phyloP scores from a whole-genome alignment of 1,284 basidiomycete genomes.

The Tylopilus orsonianus region DNA sequence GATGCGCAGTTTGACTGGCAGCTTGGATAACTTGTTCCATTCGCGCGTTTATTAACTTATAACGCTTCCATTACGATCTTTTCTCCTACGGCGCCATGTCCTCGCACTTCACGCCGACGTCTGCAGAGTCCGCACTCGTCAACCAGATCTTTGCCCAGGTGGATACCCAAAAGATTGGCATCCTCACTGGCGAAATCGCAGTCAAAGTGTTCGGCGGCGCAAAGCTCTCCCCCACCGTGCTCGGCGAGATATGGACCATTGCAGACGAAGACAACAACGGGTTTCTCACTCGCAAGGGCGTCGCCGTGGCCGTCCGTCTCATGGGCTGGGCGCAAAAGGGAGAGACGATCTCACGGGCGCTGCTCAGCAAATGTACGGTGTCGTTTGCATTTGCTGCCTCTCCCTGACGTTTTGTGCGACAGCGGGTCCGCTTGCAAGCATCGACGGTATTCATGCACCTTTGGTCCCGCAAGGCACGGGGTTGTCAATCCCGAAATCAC shows the following conservation, averaged over 20 bases:
- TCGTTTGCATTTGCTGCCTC: slow-evolving; percentile 12
- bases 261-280: slow-evolving; percentile 94
- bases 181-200: slow-evolving; percentile 83
- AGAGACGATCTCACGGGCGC: slow-evolving; percentile 60
- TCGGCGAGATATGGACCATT: slow-evolving; percentile 93
- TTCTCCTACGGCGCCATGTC: slow-evolving; percentile 45
- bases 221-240: slow-evolving; percentile 70
- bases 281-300: slow-evolving; percentile 83
- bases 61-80: slow-evolving; percentile 14
- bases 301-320: slow-evolving; percentile 83
- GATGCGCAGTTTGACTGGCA: slow-evolving; percentile 19
- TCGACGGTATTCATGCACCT: slow-evolving; percentile 67
- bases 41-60: slow-evolving; percentile 22
- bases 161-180: slow-evolving; percentile 76
- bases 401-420: slow-evolving; percentile 2
- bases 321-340: slow-evolving; percentile 94
- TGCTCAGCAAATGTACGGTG: slow-evolving; percentile 65
- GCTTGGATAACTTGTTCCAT: slow-evolving; percentile 1
- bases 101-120: slow-evolving; percentile 61
- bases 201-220: slow-evolving; percentile 80
- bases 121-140: slow-evolving; percentile 65
- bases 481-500: slow-evolving; percentile 54
- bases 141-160: slow-evolving; percentile 67
- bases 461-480: slow-evolving; percentile 51
- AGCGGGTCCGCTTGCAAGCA: slow-evolving; percentile 83